Base-by-base conservation (phyloP, 768 basidiomycete genomes). In the Termitomyces sp. region DNA sequence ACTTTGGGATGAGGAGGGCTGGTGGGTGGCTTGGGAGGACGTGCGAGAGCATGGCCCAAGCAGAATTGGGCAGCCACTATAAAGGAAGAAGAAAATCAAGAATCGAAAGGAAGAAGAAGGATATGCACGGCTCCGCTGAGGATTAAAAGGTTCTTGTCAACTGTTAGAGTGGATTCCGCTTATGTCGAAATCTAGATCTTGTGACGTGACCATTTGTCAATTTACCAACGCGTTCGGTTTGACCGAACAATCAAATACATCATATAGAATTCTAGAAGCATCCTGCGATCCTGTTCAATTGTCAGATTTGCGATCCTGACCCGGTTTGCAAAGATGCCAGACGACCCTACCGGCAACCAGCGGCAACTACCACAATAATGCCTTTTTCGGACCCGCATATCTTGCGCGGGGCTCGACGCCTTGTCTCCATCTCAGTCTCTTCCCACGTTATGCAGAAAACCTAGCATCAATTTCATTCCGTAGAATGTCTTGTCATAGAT, bases 131-230 rank as follows among this genome's bases (percentile, higher is more conserved):
- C 57, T 62, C 66, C 64, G 66, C 58, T 59, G 57, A 56, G 63
- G 58, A 61, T 62, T 65, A 63, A 63, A 58, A 61, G 59, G 61
- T 64, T 66, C 56, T 56, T 60, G 62, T 58, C 56, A 53, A 54
- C 58, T 36, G 54, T 46, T 32, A 44, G 35, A 36, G 43, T 44
- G 24, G 50, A 52, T 58, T 59, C 63, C 66, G 64, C 45, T 64
- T 66, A 61, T 64, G 65, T 67, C 66, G 60, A 60, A 33, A 73
- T 73, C 72, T 68, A 65, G 69, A 69, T 68, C 62, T 40, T 63
- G 68, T 72, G 69, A 73, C 72, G 71, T 69, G 69, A 71, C 70
- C 52, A 59, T 63, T 69, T 61, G 58, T 63, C 59, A 60, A 63
- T 58, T 63, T 63, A 58, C 43, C 59, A 59, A 38, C 55, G 40